phyloP scores from a whole-genome alignment of 2,329 filamentous ascomycete genomes.

The Lomentospora prolificans region DNA sequence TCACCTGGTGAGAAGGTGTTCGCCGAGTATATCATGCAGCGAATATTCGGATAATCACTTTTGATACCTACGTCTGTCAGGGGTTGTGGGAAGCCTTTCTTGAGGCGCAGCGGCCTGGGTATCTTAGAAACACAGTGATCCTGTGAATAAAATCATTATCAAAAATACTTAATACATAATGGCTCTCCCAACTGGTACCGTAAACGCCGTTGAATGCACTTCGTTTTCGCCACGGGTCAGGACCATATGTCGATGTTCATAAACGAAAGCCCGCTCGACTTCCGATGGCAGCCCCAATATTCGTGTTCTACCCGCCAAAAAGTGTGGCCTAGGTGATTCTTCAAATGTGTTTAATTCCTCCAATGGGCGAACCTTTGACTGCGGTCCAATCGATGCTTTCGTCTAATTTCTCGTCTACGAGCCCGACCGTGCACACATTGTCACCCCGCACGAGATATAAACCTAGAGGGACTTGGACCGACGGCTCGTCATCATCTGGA shows the following conservation, averaged over 20 bases:
- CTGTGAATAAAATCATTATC: background rate
- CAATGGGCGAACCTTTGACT: constrained; percentile 76
- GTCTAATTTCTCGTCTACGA: constrained; percentile 85
- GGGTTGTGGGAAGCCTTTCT: background rate
- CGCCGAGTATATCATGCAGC: constrained; percentile 54
- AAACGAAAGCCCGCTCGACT: no score
- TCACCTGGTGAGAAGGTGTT: constrained; percentile 61
- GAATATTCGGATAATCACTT: constrained; percentile 44
- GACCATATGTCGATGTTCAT: no score
- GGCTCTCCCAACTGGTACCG: background rate
- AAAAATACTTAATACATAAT: background rate
- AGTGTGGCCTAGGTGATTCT: no score
- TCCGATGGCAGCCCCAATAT: no score
- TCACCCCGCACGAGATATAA: constrained; percentile 90
- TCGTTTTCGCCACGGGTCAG: background rate
- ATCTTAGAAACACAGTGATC: background rate
- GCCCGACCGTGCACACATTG: constrained; percentile 82
- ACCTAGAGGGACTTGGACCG: constrained; percentile 71
- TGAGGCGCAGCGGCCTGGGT: background rate
- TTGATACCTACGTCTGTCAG: background rate
- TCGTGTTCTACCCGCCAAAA: no score
- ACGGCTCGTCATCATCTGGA: constrained; percentile 72
- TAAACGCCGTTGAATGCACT: background rate
- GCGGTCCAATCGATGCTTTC: constrained; percentile 85
- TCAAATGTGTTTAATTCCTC: constrained; percentile 68